Evolutionary conservation across 805 yeast species (phyloP), one percentile per base, ranked within the genome.

Genomic region (Starmerella geochares): DNA sequence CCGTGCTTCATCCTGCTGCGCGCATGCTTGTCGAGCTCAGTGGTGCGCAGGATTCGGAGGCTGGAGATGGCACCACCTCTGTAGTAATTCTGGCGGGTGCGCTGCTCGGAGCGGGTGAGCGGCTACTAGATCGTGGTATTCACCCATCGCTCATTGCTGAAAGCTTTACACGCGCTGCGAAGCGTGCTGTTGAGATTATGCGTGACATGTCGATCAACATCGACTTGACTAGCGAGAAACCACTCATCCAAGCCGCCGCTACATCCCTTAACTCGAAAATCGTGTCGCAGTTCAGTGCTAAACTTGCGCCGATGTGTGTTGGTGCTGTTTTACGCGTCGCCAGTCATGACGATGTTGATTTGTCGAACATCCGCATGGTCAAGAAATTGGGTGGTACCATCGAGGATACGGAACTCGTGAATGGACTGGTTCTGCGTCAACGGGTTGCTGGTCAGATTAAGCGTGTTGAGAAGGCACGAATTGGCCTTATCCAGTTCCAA

Each of bases 1-100:
- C 98, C 1, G 94, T 92, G 46, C 75, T 92, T 65, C 98, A 92
- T 65, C 99, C 99, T 2, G 99, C 96, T 1, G 98, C 98, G 1
- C 83, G 87, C 63, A 92, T 92, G 97, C 72, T 79, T n/a, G 98
- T 92, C 40, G 97, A 92, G 65, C 85, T 92, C 24, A 83, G 95
- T 52, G 96, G 88, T 37, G 97, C 98, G 1, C 99, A 92, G 69
- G 99, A 92, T 61, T 83, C 88, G 33, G 99, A 88, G 67, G 98
- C 97, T n/a, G 99, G 99, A 49, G 99, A 92, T 65, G 99, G 99
- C 56, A 92, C 99, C 29, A 92, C 99, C 0, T 82, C 96, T 2
- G 98, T 92, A 28, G 98, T 94, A 25, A 90, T 92, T 49, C 73
- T 92, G 54, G 86, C 96, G 5, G 99, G 98, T 32, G 90, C 96